Evolutionary conservation across 768 basidiomycete genomes (phyloP).

Genomic region (Lyophyllum atratum): DNA sequence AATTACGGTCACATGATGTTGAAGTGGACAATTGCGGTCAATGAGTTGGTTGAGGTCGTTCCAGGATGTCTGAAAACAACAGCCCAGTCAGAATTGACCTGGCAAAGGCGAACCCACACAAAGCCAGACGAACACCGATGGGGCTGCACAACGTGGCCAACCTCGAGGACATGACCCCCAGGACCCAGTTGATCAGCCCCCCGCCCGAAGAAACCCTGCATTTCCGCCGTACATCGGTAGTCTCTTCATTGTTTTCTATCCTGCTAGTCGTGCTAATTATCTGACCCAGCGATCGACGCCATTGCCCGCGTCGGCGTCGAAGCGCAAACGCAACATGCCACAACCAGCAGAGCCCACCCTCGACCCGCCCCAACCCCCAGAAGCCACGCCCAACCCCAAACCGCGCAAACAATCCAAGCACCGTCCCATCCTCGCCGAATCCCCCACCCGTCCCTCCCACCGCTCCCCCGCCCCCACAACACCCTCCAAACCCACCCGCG

Average conservation of each 20-base stretch:
- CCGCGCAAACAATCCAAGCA: slow-evolving; percentile 49
- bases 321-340: slow-evolving; percentile 40
- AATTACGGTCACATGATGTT: slow-evolving; percentile 24
- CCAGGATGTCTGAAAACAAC: slow-evolving; percentile 12
- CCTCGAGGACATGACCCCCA: slow-evolving; percentile 15
- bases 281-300: slow-evolving; percentile 16
- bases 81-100: background rate
- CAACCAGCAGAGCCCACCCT: slow-evolving; percentile 16
- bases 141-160: slow-evolving; percentile 15
- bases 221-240: slow-evolving; percentile 24
- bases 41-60: slow-evolving; percentile 4
- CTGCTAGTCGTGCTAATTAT: slow-evolving; percentile 10
- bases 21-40: slow-evolving; percentile 8
- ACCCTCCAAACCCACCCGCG: slow-evolving; percentile 24
- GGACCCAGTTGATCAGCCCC: slow-evolving; percentile 51
- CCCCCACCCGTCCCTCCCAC: slow-evolving; percentile 27
- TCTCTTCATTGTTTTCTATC: slow-evolving; percentile 8
- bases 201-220: slow-evolving; percentile 59
- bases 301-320: slow-evolving; percentile 25
- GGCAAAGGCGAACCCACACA: slow-evolving; percentile 3
- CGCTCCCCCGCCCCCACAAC: slow-evolving; percentile 7
- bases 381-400: slow-evolving; percentile 63
- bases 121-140: slow-evolving; percentile 16
- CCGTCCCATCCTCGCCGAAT: slow-evolving; percentile 18
- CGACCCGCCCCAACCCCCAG: slow-evolving; percentile 27